Base-by-base conservation (phyloP, 768 basidiomycete genomes). In the Hysterangium stoloniferum region DNA sequence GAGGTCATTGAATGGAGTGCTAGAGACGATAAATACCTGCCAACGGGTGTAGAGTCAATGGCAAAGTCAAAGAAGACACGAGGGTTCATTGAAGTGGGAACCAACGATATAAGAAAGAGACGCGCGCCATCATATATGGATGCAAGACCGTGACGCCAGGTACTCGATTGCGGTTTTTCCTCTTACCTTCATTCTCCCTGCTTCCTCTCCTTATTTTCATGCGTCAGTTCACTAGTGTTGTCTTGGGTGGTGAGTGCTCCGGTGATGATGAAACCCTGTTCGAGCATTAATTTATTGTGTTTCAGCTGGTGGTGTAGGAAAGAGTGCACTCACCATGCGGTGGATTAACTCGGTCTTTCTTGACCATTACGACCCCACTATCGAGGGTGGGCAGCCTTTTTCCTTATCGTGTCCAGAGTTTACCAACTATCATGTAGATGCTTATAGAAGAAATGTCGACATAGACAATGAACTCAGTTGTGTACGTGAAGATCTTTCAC, bases 221-320 rank as follows among this genome's bases (percentile, higher is more conserved):
- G 83, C 78, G 78, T 56, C 74, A 79, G 65, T 86, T 78, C 68
- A 85, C 79, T 62, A 78, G 82, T 20, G 86, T 89, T 52, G 84
- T 90, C 38, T 79, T 90, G 45, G 87, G 87, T 59, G 86, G 86
- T 86, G 58, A 55, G 76, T 64, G 35, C 27, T 43, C 56, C 33
- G 22, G 40, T 27, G 49, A 49, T 44, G 45, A 43, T 43, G 32
- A 17, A 54, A 31, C 6, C 52, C 19, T 38, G 15, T 29, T 9
- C 17, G 15, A 42, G 35, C 29, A 12, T 5, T 42, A 27, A 38
- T 55, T 32, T 37, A 40, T 37, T 9, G 15, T 13, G 31, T 29
- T 35, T 12, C 57, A 89, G 87, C 87, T 61, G 89, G 89, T 59
- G 89, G 89, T 20, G 88, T 92, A 47, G 89, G 89, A 42, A 92